Evolutionary conservation across 2,329 filamentous ascomycete genomes (phyloP).

Genomic region (Alternaria panax): DNA sequence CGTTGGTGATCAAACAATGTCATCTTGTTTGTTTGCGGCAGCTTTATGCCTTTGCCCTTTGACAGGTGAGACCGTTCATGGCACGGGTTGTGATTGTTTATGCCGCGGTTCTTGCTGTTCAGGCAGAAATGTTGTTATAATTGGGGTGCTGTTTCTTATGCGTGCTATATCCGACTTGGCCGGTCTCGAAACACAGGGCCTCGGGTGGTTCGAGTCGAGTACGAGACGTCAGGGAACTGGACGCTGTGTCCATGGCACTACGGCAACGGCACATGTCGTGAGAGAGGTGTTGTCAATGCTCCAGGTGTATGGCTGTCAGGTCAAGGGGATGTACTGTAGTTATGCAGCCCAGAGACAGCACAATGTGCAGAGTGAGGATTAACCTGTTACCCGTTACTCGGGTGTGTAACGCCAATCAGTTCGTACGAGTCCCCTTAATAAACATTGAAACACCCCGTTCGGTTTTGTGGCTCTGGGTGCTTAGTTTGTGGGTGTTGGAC

Average conservation of each 20-base stretch:
- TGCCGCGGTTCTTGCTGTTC: conserved; percentile 5
- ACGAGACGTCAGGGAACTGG: conserved; percentile 7
- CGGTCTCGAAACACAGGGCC: conserved; percentile 12
- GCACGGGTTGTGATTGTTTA: background rate
- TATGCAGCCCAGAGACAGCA: background rate
- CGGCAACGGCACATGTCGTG: background rate
- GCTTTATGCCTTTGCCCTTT: conserved; percentile 9
- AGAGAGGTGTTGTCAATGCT: background rate
- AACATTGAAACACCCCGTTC: conserved; percentile 9
- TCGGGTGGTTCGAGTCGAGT: conserved; percentile 14
- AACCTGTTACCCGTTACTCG: background rate
- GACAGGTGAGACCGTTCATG: background rate
- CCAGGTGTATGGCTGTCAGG: background rate
- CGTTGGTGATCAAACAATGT: background rate
- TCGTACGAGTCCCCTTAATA: conserved; percentile 10
- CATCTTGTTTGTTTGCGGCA: background rate
- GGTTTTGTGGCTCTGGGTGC: conserved; percentile 11
- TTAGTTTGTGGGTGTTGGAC: conserved; percentile 14
- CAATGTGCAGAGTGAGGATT: background rate
- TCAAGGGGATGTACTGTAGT: background rate
- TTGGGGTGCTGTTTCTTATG: conserved; percentile 12
- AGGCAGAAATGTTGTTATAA: background rate
- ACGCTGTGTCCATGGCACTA: background rate
- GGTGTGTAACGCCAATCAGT: background rate
- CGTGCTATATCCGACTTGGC: conserved; percentile 5